These are phyloP conservation scores for Solanum pimpinellifolium DNA, from an alignment of 257 asterid species.

Conservation along the genomic window DNA sequence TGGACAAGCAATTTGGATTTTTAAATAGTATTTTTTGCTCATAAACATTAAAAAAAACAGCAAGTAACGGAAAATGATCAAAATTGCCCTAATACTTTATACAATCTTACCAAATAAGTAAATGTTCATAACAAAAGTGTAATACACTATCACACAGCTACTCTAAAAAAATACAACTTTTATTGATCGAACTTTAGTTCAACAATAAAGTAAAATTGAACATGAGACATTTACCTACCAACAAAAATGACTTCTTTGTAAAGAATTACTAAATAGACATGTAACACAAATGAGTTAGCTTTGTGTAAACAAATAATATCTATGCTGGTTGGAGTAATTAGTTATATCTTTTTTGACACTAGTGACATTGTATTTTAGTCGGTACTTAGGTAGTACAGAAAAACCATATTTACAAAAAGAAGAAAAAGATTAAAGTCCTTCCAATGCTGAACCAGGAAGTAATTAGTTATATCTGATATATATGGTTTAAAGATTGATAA, in stretches of 20 bases:
- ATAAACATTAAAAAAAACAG: neutral
- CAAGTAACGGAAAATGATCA: neutral
- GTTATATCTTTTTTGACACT: no score
- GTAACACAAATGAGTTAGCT: neutral
- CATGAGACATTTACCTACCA: neutral
- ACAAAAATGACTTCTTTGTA: neutral
- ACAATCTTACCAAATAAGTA: neutral
- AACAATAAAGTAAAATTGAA: neutral
- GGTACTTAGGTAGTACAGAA: no score
- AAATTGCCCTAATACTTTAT: neutral
- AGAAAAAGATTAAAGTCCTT: no score
- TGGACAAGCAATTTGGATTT: neutral
- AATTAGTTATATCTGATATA: neutral
- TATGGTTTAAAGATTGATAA: neutral
- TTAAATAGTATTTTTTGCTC: neutral
- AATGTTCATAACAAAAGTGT: neutral
- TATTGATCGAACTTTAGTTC: neutral
- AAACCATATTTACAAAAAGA: no score
- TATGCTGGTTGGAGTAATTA: neutral
- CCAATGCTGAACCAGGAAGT: no score
- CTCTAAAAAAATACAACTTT: no score
- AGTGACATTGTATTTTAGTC: no score
- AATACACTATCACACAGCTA: neutral
- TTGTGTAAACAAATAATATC: neutral
- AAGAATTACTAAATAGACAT: neutral